phyloP scores from a whole-genome alignment of 2,329 filamentous ascomycete genomes.

The Diaporthe citri region DNA sequence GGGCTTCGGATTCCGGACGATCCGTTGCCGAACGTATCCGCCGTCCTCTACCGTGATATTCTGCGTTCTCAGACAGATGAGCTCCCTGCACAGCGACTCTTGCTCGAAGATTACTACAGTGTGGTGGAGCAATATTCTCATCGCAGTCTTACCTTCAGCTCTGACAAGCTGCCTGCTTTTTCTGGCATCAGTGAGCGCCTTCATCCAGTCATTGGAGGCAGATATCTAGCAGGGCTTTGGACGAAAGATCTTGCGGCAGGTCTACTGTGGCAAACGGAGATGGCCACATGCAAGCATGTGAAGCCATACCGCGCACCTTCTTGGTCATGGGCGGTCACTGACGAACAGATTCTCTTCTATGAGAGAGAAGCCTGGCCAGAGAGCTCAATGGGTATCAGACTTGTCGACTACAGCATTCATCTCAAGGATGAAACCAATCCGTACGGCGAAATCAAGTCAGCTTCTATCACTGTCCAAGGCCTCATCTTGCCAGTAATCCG shows the following conservation, averaged over 20 bases:
- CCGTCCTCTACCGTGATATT: background rate
- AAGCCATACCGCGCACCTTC: background rate
- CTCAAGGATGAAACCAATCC: background rate
- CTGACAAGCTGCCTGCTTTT: background rate
- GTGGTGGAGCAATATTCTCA: background rate
- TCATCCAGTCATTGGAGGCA: background rate
- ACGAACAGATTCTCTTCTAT: background rate
- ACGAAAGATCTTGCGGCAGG: background rate
- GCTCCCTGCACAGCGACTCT: background rate
- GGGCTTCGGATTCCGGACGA: background rate
- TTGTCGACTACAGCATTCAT: background rate
- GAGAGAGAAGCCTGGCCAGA: background rate
- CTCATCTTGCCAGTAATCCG: background rate
- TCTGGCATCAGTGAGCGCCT: background rate
- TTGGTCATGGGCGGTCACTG: slow-evolving; percentile 1
- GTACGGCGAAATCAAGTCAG: background rate
- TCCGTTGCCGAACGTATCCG: background rate
- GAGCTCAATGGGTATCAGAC: background rate
- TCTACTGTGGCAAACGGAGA: background rate
- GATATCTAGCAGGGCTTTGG: background rate
- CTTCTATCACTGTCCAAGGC: background rate
- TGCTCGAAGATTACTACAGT: background rate
- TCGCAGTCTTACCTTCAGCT: background rate
- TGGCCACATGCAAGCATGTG: background rate
- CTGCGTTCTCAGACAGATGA: background rate